Percentiles rank a stretch among this genome's conserved stretches.
Conservation (phyloP, 495 filamentous ascomycete genomes). For the Neurospora sp. region DNA sequence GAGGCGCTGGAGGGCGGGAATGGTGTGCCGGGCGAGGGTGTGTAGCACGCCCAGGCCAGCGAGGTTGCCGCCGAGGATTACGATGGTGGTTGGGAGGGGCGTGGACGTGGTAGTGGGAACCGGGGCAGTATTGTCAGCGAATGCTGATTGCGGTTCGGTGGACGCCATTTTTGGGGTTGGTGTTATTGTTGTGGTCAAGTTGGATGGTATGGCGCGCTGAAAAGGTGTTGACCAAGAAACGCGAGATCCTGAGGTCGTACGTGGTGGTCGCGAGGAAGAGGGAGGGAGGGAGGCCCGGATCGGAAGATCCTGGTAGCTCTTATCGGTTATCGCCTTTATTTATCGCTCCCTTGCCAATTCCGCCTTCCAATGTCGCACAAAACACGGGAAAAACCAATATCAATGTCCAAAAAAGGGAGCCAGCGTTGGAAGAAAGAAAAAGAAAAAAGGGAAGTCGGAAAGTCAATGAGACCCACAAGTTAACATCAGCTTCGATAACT, state of each 20-base stretch:
- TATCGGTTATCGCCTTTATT: neutral
- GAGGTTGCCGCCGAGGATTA: slow-evolving; percentile 31
- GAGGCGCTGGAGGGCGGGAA: slow-evolving; percentile 17
- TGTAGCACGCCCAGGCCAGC: slow-evolving; percentile 27
- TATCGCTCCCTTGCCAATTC: neutral
- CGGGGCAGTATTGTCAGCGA: neutral
- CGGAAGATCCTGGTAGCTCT: neutral
- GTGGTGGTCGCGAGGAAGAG: neutral
- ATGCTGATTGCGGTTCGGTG: neutral
- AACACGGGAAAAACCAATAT: neutral
- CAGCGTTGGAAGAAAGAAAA: neutral
- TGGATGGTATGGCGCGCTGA: neutral
- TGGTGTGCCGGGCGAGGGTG: slow-evolving; percentile 24
- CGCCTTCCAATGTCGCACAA: neutral
- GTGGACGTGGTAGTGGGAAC: neutral
- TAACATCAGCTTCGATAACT: neutral
- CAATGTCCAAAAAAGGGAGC: neutral
- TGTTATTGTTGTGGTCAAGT: neutral
- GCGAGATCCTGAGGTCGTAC: neutral
- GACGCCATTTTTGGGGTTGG: neutral
- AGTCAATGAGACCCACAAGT: neutral
- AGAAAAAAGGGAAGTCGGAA: neutral
- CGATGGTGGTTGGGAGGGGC: slow-evolving; percentile 8
- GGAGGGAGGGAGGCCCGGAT: neutral
- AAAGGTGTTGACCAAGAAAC: neutral